Evolutionary conservation across 2,329 filamentous ascomycete genomes (phyloP), one percentile per base, ranked within the genome.

Genomic region (Chaetomium sp.): DNA sequence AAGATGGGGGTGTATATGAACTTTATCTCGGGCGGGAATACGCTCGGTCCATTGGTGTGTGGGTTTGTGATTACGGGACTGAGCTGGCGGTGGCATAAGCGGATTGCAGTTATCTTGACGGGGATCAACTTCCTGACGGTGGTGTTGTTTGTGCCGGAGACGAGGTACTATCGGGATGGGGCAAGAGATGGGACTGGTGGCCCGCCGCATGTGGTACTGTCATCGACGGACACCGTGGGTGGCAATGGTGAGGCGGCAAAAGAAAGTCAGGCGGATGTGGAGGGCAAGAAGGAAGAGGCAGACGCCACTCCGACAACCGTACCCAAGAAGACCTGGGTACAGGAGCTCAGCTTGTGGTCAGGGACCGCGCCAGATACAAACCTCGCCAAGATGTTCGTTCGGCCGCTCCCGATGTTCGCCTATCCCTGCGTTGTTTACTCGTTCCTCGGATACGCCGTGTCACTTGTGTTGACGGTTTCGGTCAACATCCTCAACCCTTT

Each of bases 31-130:
- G 74, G 73, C 2, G 74, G 74, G 19, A 62, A 62, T 49, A 51
- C 54, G 9, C 16, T 62, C 1, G 60, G 60, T 1, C 60, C 74
- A 9, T 65, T 76, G 29, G 66, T 76, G 29, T 74, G 73, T 57
- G 74, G 72, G 13, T 75, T 75, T 58, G 66, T 74, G 29, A 68
- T 74, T 23, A 71, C 72, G 1, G 66, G 69, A 1, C 60, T 72
- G 33, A 74, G 73, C 54, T 75, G 73, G 74, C 67, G 72, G 33
- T 76, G 74, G 74, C 70, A 73, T 64, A 75, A 74, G 60, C 75
- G 72, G 70, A 71, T 75, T 25, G 65, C 72, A 4, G 70, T 68
- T 45, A 74, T 75, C 16, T 54, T 76, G 19, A 71, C 69, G 2
- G 67, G 45, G 10, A 53, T 75, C 63, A 74, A 71, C 63, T 74